phyloP scores from a whole-genome alignment of 179 eudicot genomes.

The Beta macrorhiza region DNA sequence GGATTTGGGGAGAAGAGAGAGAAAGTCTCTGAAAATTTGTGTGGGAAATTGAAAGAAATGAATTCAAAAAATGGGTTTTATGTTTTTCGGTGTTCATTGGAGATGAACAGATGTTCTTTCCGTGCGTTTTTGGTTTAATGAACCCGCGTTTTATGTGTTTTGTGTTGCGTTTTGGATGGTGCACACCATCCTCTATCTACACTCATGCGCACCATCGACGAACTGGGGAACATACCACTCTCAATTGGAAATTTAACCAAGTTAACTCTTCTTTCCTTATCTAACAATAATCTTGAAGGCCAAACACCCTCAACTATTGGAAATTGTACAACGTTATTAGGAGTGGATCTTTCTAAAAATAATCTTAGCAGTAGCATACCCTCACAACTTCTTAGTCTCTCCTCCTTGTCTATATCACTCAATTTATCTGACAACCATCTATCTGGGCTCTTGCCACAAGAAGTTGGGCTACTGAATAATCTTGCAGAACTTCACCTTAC shows the following conservation, averaged over 20 bases:
- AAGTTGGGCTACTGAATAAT: conserved; percentile 23
- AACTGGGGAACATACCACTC: conserved; percentile 28
- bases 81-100: too few species aligned
- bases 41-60: too few species aligned
- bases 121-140: too few species aligned
- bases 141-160: too few species aligned
- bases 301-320: conserved; percentile 22
- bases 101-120: too few species aligned
- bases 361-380: conserved; percentile 30
- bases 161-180: too few species aligned
- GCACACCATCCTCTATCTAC: too few species aligned
- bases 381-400: not conserved
- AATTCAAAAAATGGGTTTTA: too few species aligned
- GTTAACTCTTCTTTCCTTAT: not conserved
- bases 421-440: conserved; percentile 22
- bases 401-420: not conserved
- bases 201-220: too few species aligned
- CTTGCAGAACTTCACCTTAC: conserved; percentile 7
- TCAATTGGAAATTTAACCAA: conserved; percentile 27
- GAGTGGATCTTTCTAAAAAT: conserved; percentile 17
- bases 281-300: conserved; percentile 13
- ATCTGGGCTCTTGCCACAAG: conserved; percentile 21
- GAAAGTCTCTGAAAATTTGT: too few species aligned
- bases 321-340: conserved; percentile 7
- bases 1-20: too few species aligned